A percentile compares a stretch with the other conserved stretches of the same genome.
Evolutionary conservation across 2,329 filamentous ascomycete species (phyloP).

Genomic region (Trichoderma afroharzianum): DNA sequence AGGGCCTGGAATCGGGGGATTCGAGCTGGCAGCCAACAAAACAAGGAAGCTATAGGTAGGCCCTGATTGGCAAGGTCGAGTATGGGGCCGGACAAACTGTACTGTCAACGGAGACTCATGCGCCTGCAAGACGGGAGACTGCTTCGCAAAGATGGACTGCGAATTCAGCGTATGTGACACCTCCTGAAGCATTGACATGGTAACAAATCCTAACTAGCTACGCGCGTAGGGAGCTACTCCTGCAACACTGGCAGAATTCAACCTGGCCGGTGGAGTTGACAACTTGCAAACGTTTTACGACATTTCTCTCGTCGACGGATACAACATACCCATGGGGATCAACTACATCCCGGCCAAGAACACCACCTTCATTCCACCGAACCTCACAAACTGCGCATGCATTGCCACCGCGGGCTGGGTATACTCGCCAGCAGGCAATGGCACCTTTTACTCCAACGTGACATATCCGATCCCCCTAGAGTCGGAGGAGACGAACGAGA

Average conservation of each 20-base stretch:
- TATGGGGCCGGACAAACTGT: slow-evolving; percentile 84
- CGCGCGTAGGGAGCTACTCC: slow-evolving; percentile 61
- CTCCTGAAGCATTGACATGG: not conserved
- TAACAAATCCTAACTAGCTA: not conserved
- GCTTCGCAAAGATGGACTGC: slow-evolving; percentile 66
- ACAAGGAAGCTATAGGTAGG: slow-evolving; percentile 62
- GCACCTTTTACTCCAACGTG: slow-evolving; percentile 59
- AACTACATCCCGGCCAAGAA: slow-evolving; percentile 59
- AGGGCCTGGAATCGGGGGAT: slow-evolving; percentile 64
- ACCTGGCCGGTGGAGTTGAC: slow-evolving; percentile 61
- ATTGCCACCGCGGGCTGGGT: slow-evolving; percentile 66
- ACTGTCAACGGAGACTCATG: slow-evolving; percentile 65
- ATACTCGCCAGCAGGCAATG: slow-evolving; percentile 50
- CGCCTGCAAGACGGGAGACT: slow-evolving; percentile 74
- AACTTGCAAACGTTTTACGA: slow-evolving; percentile 72
- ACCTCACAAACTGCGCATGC: slow-evolving; percentile 72
- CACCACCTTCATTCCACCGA: slow-evolving; percentile 65
- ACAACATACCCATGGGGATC: slow-evolving; percentile 71
- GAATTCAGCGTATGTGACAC: slow-evolving; percentile 56
- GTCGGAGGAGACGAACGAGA: slow-evolving; percentile 49
- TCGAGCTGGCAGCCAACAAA: slow-evolving; percentile 58
- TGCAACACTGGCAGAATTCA: slow-evolving; percentile 77
- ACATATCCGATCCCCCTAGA: slow-evolving; percentile 68
- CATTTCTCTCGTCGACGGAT: slow-evolving; percentile 80
- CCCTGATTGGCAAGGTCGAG: slow-evolving; percentile 72